Conservation (phyloP, 2,329 filamentous ascomycete species). For the Aspergillus pseudoviridinutans region DNA sequence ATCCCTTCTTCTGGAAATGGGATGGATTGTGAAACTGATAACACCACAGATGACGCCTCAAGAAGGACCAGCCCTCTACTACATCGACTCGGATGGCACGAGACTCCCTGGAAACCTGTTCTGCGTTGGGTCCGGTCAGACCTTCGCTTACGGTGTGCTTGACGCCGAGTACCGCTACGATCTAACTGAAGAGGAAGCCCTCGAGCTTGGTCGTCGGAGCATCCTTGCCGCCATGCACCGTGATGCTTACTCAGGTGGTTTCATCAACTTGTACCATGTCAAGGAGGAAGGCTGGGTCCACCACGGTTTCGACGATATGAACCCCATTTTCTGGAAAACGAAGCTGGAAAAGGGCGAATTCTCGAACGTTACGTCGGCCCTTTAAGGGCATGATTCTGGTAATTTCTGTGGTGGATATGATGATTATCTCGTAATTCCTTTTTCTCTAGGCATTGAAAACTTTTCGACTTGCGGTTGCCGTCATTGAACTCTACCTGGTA, state of each 20-base stretch:
- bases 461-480: conserved; percentile 1
- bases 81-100: conserved; percentile 97
- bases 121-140: conserved; percentile 97
- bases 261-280: conserved; percentile 98
- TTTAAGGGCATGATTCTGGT: conserved; percentile 35
- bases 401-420: conserved; percentile 14
- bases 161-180: conserved; percentile 95
- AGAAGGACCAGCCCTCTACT: conserved; percentile 96
- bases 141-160: conserved; percentile 96
- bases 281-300: conserved; percentile 99
- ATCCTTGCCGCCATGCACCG: conserved; percentile 95
- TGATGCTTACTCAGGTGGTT: conserved; percentile 98
- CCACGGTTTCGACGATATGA: conserved; percentile 96
- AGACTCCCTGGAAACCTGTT: conserved; percentile 91
- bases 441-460: conserved; percentile 11
- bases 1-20: conserved; percentile 47
- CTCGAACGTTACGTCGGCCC: conserved; percentile 80
- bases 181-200: conserved; percentile 76
- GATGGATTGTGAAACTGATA: not conserved
- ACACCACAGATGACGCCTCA: conserved; percentile 53
- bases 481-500: not conserved
- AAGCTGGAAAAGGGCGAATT: conserved; percentile 99
- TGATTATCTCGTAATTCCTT: conserved; percentile 5
- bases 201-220: conserved; percentile 85
- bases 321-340: conserved; percentile 99